phyloP scores from a whole-genome alignment of 305 asterid genomes.

The Rubia peregrina region DNA sequence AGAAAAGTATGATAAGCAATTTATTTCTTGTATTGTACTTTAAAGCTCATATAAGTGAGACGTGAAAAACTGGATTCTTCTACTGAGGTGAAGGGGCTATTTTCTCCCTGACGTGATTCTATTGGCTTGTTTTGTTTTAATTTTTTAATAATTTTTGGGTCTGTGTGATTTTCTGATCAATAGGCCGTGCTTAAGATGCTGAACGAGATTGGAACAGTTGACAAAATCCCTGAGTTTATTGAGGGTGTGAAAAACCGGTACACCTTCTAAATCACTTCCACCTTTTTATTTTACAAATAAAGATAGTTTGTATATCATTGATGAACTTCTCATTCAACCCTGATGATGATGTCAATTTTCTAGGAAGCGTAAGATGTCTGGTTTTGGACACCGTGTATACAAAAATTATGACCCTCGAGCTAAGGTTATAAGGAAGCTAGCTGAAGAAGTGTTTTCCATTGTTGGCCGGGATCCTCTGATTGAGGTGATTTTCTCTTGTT shows the following conservation, averaged over 20 bases:
- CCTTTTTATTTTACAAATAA: neutral
- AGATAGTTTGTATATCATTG: neutral
- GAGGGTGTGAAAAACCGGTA: conserved; percentile 98
- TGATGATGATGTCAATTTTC: conserved; percentile 15
- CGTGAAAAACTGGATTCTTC: neutral
- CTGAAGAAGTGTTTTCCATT: conserved; percentile 96
- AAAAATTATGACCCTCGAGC: conserved; percentile 98
- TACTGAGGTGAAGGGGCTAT: neutral
- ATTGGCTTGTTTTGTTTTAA: neutral
- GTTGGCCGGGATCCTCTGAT: conserved; percentile 99
- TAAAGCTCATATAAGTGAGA: neutral
- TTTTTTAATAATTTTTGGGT: neutral
- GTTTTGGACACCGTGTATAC: conserved; percentile 99
- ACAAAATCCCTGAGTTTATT: conserved; percentile 84
- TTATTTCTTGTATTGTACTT: neutral
- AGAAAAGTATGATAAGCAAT: neutral
- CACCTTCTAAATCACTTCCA: conserved; percentile 10
- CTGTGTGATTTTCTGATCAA: conserved; percentile 4
- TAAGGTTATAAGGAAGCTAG: conserved; percentile 84
- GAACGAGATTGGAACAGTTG: conserved; percentile 86
- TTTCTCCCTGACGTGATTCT: neutral
- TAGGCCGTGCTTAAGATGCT: conserved; percentile 99
- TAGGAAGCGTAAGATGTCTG: conserved; percentile 99
- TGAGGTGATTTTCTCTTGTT: conserved; percentile 50
- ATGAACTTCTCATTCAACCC: conserved; percentile 12